Evolutionary conservation across 2,329 filamentous ascomycete species (phyloP).

Genomic region (Paramyrothecium roridum): DNA sequence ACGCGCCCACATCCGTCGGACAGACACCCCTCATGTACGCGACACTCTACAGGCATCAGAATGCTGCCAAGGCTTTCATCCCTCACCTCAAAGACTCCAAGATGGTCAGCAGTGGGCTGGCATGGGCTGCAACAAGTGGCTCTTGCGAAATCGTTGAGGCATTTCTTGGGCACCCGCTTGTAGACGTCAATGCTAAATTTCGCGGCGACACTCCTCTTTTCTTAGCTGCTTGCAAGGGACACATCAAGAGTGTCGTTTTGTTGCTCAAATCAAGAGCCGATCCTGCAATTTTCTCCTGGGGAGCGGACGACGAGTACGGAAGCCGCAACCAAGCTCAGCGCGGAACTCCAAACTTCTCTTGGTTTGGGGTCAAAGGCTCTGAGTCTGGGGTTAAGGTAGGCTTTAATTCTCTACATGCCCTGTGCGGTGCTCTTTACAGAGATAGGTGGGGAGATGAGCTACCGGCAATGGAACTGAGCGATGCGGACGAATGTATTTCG

Average conservation of each 20-base stretch:
- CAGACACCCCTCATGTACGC: conserved; percentile 27
- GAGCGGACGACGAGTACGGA: not conserved
- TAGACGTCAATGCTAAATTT: not conserved
- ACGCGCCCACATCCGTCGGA: conserved; percentile 7
- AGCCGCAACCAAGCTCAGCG: no score
- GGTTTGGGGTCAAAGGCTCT: no score
- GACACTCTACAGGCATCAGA: conserved; percentile 19
- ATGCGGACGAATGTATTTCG: not conserved
- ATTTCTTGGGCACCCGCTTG: conserved; percentile 6
- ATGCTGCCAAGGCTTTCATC: conserved; percentile 20
- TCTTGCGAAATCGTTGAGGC: conserved; percentile 16
- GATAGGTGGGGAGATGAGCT: not conserved
- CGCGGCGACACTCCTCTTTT: conserved; percentile 11
- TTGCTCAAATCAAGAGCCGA: conserved; percentile 28
- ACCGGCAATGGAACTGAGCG: not conserved
- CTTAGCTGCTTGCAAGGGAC: conserved; percentile 7
- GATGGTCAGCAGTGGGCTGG: conserved; percentile 19
- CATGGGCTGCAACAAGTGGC: conserved; percentile 16
- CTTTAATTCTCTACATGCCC: not conserved
- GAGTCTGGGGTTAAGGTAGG: not conserved
- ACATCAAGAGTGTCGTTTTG: no score
- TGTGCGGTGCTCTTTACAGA: not conserved
- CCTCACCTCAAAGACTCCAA: conserved; percentile 16
- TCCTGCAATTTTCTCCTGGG: conserved; percentile 13
- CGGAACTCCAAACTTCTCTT: no score